Conservation (phyloP, 2,329 filamentous ascomycete genomes). For the Fusarium anthophilum region DNA sequence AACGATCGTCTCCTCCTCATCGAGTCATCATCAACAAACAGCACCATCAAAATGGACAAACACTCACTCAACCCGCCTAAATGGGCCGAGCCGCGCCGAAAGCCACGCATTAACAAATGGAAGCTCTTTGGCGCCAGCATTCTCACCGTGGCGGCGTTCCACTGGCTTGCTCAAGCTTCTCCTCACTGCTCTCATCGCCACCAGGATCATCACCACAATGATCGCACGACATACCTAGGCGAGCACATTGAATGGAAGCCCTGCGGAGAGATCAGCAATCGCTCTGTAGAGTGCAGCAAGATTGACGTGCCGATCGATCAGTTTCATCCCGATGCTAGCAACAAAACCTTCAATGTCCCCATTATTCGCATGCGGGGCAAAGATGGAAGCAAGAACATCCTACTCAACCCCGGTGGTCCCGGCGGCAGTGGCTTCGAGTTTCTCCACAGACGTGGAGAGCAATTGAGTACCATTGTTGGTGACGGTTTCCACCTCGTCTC, state of each 20-base stretch:
- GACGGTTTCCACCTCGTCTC: slow-evolving; percentile 57
- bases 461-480: slow-evolving; percentile 49
- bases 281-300: slow-evolving; percentile 53
- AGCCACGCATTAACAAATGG: slow-evolving; percentile 11
- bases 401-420: slow-evolving; percentile 60
- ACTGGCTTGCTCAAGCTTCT: slow-evolving; percentile 5
- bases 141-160: slow-evolving; percentile 3
- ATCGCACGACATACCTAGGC: slow-evolving; percentile 7
- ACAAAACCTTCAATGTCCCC: slow-evolving; percentile 55
- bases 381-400: slow-evolving; percentile 54
- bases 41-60: slow-evolving; percentile 20
- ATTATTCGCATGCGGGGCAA: slow-evolving; percentile 55
- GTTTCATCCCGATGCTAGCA: slow-evolving; percentile 46
- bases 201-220: background rate
- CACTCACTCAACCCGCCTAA: background rate
- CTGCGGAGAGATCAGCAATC: slow-evolving; percentile 51
- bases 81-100: background rate
- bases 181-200: slow-evolving; percentile 19
- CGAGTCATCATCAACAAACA: background rate
- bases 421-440: slow-evolving; percentile 54
- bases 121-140: slow-evolving; percentile 16
- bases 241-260: slow-evolving; percentile 46
- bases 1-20: background rate
- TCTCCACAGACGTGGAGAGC: slow-evolving; percentile 48
- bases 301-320: slow-evolving; percentile 59